phyloP scores from a whole-genome alignment of 805 yeast species.

The Maudiozyma pseudohumilis region DNA sequence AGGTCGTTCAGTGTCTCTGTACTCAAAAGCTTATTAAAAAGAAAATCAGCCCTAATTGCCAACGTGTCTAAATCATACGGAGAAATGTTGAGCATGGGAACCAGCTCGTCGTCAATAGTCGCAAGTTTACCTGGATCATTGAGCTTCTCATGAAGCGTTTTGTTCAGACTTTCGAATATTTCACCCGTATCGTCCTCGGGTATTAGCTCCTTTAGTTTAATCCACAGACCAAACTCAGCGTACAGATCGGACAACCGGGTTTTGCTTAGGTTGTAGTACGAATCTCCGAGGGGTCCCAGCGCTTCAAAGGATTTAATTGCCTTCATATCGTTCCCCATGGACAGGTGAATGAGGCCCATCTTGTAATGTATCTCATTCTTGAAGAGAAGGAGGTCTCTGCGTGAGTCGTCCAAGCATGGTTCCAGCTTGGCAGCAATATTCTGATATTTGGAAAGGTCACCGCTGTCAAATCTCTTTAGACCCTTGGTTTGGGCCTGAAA shows the following conservation, averaged over 20 bases:
- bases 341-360: constrained; percentile 51
- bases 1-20: constrained; percentile 20
- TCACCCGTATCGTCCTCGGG: constrained; percentile 11
- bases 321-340: constrained; percentile 42
- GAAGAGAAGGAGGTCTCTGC: background rate
- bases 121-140: constrained; percentile 12
- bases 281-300: constrained; percentile 26
- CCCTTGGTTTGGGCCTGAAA: constrained; percentile 1
- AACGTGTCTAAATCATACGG: constrained; percentile 36
- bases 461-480: constrained; percentile 1
- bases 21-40: constrained; percentile 13
- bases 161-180: constrained; percentile 12
- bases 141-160: constrained; percentile 7
- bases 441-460: constrained; percentile 2
- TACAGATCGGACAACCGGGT: constrained; percentile 39
- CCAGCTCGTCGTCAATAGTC: constrained; percentile 23
- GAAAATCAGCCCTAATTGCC: constrained; percentile 11
- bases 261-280: constrained; percentile 37
- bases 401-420: background rate
- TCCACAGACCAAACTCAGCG: constrained; percentile 43
- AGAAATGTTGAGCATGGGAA: constrained; percentile 31
- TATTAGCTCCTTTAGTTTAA: constrained; percentile 18
- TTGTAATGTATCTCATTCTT: constrained; percentile 39
- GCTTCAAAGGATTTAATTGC: constrained; percentile 45
- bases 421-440: background rate